These are phyloP conservation scores for Protomyces lactucae-debilis DNA, from an alignment of 1,139 yeast species.

Conservation along the genomic window DNA sequence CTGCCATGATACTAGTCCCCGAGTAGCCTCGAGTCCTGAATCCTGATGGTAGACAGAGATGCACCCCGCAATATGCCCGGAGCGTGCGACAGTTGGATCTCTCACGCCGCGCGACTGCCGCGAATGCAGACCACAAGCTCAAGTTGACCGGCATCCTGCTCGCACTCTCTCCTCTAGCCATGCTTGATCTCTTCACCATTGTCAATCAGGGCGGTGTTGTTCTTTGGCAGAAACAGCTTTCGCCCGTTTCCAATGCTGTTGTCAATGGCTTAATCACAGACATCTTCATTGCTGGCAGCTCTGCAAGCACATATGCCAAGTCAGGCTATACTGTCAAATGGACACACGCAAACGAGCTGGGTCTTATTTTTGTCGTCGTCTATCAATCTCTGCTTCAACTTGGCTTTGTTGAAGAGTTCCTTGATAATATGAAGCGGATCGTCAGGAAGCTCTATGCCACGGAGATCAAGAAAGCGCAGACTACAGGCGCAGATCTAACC, in stretches of 20 bases:
- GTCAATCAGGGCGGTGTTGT: conserved; percentile 58
- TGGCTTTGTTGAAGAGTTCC: conserved; percentile 39
- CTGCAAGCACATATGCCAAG: conserved; percentile 32
- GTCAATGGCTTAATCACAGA: conserved; percentile 51
- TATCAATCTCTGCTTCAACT: conserved; percentile 41
- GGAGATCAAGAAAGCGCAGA: conserved; percentile 33
- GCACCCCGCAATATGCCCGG: too few relatives aligned
- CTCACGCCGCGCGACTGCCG: too few relatives aligned
- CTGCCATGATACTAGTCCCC: too few relatives aligned
- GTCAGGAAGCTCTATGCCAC: conserved; percentile 38
- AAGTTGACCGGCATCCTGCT: not conserved
- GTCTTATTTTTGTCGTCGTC: conserved; percentile 34
- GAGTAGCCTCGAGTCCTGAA: too few relatives aligned
- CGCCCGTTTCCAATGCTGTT: conserved; percentile 45
- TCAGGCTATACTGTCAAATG: conserved; percentile 43
- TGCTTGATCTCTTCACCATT: conserved; percentile 55
- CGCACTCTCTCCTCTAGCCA: conserved; percentile 31
- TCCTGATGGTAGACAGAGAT: too few relatives aligned
- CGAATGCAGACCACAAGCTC: too few relatives aligned
- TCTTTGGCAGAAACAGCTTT: conserved; percentile 44
- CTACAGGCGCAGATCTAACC: conserved; percentile 31
- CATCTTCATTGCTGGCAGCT: conserved; percentile 44
- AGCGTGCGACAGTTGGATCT: too few relatives aligned
- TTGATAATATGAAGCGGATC: conserved; percentile 39
- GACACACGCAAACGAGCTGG: conserved; percentile 39